Evolutionary conservation across 352 stramenopile genomes (phyloP).

Genomic region (Phytophthora rubi): DNA sequence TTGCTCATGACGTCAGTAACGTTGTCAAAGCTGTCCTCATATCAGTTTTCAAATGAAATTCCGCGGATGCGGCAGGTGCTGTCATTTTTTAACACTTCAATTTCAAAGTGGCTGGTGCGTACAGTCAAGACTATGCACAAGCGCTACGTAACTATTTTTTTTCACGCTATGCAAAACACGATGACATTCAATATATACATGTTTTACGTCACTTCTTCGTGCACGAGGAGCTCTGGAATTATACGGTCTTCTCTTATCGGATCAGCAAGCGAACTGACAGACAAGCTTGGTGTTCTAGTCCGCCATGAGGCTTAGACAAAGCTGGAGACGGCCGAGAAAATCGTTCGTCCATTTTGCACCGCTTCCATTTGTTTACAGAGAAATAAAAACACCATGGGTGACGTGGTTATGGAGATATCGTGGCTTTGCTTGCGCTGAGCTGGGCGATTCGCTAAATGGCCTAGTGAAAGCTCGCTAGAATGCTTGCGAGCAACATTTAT

Average conservation of each 20-base stretch:
- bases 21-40: too few relatives aligned
- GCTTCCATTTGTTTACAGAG: slow-evolving; percentile 12
- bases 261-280: slow-evolving; percentile 3
- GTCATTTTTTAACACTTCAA: slow-evolving; percentile 16
- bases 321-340: slow-evolving; percentile 1
- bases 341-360: slow-evolving; percentile 4
- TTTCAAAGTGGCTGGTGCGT: slow-evolving; percentile 21
- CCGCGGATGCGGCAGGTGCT: not conserved
- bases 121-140: slow-evolving; percentile 10
- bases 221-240: slow-evolving; percentile 6
- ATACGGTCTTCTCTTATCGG: slow-evolving; percentile 13
- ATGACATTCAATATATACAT: slow-evolving; percentile 21
- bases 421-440: slow-evolving; percentile 2
- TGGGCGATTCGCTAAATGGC: not conserved
- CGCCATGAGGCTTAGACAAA: not conserved
- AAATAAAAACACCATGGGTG: slow-evolving; percentile 13
- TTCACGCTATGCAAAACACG: slow-evolving; percentile 15
- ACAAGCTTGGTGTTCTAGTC: not conserved
- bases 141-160: slow-evolving; percentile 8
- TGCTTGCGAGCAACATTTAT: slow-evolving; percentile 13
- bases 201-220: slow-evolving; percentile 17
- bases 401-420: slow-evolving; percentile 19
- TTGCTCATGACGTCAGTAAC: slow-evolving; percentile 9
- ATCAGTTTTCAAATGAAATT: slow-evolving; percentile 1
- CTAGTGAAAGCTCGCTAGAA: slow-evolving; percentile 10